Evolutionary conservation across 164 flowering plant species (phyloP).

Genomic region (Chimonanthus salicifolius): DNA sequence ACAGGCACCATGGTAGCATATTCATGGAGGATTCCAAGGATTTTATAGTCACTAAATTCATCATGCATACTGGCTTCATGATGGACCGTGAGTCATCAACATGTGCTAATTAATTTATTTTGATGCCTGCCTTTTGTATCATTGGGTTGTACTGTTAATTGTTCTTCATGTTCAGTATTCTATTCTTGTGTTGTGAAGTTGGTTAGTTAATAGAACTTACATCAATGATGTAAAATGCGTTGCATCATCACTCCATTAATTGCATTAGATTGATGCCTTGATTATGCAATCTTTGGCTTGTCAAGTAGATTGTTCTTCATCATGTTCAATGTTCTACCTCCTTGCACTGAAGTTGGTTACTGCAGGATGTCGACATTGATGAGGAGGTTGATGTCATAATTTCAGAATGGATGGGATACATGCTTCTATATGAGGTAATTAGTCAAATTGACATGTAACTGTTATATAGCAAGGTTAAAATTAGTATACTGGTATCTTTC

Average conservation of each 20-base stretch:
- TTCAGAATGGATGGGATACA: constrained; percentile 99
- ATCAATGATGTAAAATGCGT: too few relatives aligned
- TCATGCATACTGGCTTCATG: neutral
- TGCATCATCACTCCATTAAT: too few relatives aligned
- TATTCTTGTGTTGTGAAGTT: too few relatives aligned
- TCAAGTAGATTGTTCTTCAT: neutral
- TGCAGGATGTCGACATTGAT: constrained; percentile 93
- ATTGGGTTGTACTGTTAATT: neutral
- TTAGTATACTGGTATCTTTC: neutral
- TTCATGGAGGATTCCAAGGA: neutral
- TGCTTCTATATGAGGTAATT: constrained; percentile 82
- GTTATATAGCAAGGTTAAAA: neutral
- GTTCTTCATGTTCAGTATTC: too few relatives aligned
- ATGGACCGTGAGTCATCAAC: neutral
- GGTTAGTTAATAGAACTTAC: too few relatives aligned
- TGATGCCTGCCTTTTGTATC: neutral
- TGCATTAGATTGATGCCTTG: neutral
- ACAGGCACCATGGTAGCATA: too few relatives aligned
- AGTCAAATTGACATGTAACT: neutral
- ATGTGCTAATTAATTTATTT: too few relatives aligned
- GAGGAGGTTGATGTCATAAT: constrained; percentile 95
- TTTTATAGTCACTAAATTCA: neutral
- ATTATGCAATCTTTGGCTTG: neutral
- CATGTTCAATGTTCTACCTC: neutral
- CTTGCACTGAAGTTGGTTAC: constrained; percentile 7